These are phyloP conservation scores for Quercus wislizeni DNA, from an alignment of 306 rosid genomes.

Conservation along the genomic window DNA sequence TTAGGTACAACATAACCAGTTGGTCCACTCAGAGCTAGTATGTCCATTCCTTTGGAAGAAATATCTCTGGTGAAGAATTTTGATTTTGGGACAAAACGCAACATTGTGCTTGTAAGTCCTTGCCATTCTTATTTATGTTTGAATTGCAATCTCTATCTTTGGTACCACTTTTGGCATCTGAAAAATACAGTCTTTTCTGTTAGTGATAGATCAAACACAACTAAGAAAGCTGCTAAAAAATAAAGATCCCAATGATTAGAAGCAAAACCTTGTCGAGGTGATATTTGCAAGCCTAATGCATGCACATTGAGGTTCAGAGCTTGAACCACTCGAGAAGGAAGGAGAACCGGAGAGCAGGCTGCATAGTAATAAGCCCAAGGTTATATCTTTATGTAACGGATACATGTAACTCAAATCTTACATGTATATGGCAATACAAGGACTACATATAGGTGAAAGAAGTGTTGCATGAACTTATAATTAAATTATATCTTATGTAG, in stretches of 20 bases:
- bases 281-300: constrained; percentile 52
- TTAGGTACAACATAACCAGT: background rate
- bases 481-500: no score
- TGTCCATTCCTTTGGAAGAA: constrained; percentile 88
- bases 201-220: background rate
- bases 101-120: constrained; percentile 37
- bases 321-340: constrained; percentile 65
- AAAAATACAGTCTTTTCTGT: background rate
- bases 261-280: constrained; percentile 50
- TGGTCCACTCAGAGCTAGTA: constrained; percentile 33
- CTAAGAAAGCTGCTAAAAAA: background rate
- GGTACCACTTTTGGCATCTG: constrained; percentile 15
- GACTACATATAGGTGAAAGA: no score
- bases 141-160: constrained; percentile 19
- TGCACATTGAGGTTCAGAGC: constrained; percentile 78
- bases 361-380: constrained; percentile 3
- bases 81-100: constrained; percentile 41
- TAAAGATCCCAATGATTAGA: background rate
- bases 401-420: no score
- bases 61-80: constrained; percentile 41
- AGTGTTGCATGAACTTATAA: no score
- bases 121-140: constrained; percentile 20
- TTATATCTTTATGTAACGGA: no score
- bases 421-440: no score
- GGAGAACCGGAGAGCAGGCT: constrained; percentile 73